A percentile compares a stretch with the other conserved stretches of the same genome.
These are phyloP conservation scores for Tuber aestivum DNA, from an alignment of 495 filamentous ascomycete species.

Conservation along the genomic window DNA sequence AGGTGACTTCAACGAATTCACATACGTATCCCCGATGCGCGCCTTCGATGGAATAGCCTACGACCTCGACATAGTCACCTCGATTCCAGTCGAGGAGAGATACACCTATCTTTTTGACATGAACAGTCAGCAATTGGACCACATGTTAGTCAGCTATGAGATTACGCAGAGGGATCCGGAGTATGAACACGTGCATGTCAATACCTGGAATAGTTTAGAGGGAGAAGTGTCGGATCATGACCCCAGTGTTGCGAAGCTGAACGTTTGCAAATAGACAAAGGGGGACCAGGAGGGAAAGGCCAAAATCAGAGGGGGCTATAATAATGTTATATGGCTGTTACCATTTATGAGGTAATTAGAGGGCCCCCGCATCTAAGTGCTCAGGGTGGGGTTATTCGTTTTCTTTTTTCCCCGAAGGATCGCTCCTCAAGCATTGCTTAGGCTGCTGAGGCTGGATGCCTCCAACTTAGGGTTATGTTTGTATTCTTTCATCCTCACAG, in stretches of 20 bases:
- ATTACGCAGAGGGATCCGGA: conserved; percentile 40
- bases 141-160: conserved; percentile 53
- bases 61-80: conserved; percentile 53
- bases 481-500: neutral
- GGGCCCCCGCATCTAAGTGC: neutral
- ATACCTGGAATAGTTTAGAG: conserved; percentile 52
- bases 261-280: conserved; percentile 46
- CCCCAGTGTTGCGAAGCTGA: conserved; percentile 52
- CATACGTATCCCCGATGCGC: conserved; percentile 51
- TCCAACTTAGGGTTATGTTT: neutral
- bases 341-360: neutral
- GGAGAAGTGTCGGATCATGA: conserved; percentile 56
- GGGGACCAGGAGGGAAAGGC: neutral
- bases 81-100: conserved; percentile 49
- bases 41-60: conserved; percentile 46
- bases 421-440: neutral
- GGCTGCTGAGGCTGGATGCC: neutral
- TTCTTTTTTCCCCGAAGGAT: neutral
- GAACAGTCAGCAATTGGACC: conserved; percentile 56
- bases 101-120: conserved; percentile 57
- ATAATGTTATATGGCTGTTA: neutral
- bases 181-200: conserved; percentile 59
- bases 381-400: neutral
- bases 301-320: neutral
- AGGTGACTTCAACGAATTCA: conserved; percentile 62